Conservation (phyloP, 2,329 filamentous ascomycete genomes). For the Neurospora crassa region DNA sequence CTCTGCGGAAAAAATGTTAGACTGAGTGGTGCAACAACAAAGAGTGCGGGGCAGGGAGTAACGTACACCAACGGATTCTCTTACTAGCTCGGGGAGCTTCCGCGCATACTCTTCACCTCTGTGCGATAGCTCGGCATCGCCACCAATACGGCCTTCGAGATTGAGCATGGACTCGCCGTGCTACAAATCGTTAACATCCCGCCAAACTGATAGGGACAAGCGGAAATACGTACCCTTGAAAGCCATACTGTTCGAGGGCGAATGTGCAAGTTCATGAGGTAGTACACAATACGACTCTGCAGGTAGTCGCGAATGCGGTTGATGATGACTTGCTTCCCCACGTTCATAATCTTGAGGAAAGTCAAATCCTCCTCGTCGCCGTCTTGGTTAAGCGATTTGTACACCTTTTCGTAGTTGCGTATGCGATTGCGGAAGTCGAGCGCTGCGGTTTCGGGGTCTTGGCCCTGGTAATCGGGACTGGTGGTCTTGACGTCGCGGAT, state of each 20-base stretch:
- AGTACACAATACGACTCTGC: conserved; percentile 93
- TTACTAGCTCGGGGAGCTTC: conserved; percentile 75
- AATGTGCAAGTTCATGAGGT: conserved; percentile 97
- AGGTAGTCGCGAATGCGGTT: conserved; percentile 96
- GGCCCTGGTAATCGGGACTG: conserved; percentile 86
- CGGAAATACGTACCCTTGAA: conserved; percentile 58
- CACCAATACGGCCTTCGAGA: conserved; percentile 81
- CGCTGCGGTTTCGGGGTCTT: conserved; percentile 86
- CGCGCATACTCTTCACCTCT: conserved; percentile 82
- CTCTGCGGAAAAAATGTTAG: conserved; percentile 33
- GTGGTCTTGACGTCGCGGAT: conserved; percentile 96
- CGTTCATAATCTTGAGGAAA: conserved; percentile 95
- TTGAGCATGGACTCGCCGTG: conserved; percentile 95
- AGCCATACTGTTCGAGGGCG: conserved; percentile 94
- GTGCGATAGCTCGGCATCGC: conserved; percentile 76
- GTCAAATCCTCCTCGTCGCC: conserved; percentile 76
- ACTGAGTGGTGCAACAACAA: conserved; percentile 4
- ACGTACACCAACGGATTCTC: conserved; percentile 75
- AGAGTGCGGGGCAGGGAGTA: not conserved
- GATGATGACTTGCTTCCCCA: conserved; percentile 93
- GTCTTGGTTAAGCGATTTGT: conserved; percentile 79
- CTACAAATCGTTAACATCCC: conserved; percentile 31
- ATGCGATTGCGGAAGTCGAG: conserved; percentile 91
- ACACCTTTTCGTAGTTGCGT: conserved; percentile 93
- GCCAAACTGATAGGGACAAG: not conserved